Evolutionary conservation across 2,329 filamentous ascomycete species (phyloP), one percentile per base, ranked within the genome.

Genomic region (Aaosphaeria pasadenensis): DNA sequence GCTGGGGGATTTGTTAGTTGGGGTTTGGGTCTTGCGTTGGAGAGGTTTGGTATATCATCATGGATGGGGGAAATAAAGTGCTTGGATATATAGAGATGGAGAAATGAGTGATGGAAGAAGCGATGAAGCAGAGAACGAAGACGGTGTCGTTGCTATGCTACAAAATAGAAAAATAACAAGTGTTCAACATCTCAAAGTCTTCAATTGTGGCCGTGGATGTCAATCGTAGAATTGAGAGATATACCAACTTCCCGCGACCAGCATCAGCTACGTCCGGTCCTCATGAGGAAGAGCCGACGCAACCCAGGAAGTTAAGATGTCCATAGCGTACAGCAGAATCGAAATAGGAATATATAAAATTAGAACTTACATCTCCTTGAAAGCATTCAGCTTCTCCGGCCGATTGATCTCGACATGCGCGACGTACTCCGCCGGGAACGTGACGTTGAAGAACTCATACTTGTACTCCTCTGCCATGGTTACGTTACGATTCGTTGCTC

Each of bases 361-460:
- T 30, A 6, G 2, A 30, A 72, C 74, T 58, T 69, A 83, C 80
- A 72, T 75, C 67, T 89, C 84, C 56, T 84, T 80, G 70, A 96
- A 96, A 55, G 91, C 85, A 70, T 97, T 97, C 69, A 96, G 76
- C 75, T 95, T 96, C 56, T 83, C 72, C 1, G 91, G 84, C 1
- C 91, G 83, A 75, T 95, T 91, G 73, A 95, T 95, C 73, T 96
- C 87, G 50, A 97, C 87, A 68, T 95, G 89, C n/a, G 86, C 88
- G 43, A 96, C 86, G 74, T 84, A 84, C 62, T 86, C 79, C 35
- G 74, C 63, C 0, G 91, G 89, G 39, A 84, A 84, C n/a, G 81
- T 83, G 58, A 95, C 77, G 56, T 84, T 83, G 79, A 90, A 91
- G 76, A 88, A 77, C 57, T 85, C 75, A 72, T 82, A 86, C 7